A percentile compares a stretch with the other conserved stretches of the same genome.
Evolutionary conservation across 2,329 filamentous ascomycete genomes (phyloP).

Genomic region (Verruconis gallopava): DNA sequence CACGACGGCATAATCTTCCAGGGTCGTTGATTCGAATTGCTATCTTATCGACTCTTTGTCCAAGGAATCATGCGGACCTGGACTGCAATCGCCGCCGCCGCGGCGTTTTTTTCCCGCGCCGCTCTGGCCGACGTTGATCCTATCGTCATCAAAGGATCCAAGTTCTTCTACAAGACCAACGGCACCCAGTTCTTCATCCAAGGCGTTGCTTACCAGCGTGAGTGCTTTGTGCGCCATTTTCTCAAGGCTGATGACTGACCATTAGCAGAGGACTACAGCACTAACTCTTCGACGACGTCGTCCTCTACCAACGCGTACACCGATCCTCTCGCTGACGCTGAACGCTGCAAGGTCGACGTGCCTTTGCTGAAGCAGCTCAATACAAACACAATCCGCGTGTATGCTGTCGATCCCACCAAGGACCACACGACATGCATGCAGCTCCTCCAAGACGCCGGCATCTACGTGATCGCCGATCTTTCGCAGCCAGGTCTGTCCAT

Average conservation of each 20-base stretch:
- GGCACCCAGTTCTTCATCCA: slow-evolving; percentile 48
- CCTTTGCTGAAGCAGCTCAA: slow-evolving; percentile 63
- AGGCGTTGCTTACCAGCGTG: slow-evolving; percentile 84
- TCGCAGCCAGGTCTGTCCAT: slow-evolving; percentile 73
- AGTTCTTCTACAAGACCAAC: slow-evolving; percentile 82
- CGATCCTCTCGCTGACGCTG: slow-evolving; percentile 67
- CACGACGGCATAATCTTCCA: too few species aligned
- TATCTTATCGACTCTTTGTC: too few species aligned
- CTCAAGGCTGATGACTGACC: slow-evolving; percentile 13
- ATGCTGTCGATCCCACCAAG: slow-evolving; percentile 69
- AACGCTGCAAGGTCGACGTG: slow-evolving; percentile 70
- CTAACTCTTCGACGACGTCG: slow-evolving; percentile 36
- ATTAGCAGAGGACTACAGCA: slow-evolving; percentile 45
- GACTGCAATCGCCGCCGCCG: slow-evolving; percentile 2
- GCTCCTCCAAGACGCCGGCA: slow-evolving; percentile 67
- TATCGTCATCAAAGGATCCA: slow-evolving; percentile 63
- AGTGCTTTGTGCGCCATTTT: slow-evolving; percentile 12
- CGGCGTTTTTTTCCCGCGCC: slow-evolving; percentile 32
- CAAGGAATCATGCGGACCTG: slow-evolving; percentile 3
- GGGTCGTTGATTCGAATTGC: too few species aligned
- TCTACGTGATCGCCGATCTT: slow-evolving; percentile 91
- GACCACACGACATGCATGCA: slow-evolving; percentile 80
- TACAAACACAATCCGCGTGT: slow-evolving; percentile 91
- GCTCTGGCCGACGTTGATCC: slow-evolving; percentile 45
- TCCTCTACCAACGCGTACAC: slow-evolving; percentile 50